A percentile compares a stretch with the other conserved stretches of the same genome.
These are phyloP conservation scores for Aspergillus sp. DNA, from an alignment of 2,329 filamentous ascomycete genomes.

Conservation along the genomic window DNA sequence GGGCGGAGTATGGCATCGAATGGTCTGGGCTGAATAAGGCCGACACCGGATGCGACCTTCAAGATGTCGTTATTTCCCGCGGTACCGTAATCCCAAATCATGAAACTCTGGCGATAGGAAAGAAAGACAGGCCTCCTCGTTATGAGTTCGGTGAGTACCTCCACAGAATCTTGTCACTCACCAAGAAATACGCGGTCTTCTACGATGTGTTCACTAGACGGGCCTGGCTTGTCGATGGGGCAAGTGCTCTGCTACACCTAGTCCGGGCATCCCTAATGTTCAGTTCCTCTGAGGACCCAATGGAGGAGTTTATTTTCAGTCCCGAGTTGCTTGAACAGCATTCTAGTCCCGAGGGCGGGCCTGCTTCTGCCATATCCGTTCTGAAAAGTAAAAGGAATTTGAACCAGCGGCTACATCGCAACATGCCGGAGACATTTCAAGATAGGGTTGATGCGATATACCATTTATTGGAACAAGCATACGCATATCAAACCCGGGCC, in stretches of 20 bases:
- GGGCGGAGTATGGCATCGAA: background rate
- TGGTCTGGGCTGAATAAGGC: background rate
- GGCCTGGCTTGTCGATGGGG: background rate
- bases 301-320: too few species aligned
- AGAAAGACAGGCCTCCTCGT: background rate
- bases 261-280: background rate
- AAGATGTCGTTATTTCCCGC: background rate
- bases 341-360: too few species aligned
- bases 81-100: background rate
- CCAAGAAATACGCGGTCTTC: background rate
- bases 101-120: background rate
- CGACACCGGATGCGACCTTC: background rate
- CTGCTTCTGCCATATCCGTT: too few species aligned
- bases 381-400: too few species aligned
- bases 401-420: too few species aligned
- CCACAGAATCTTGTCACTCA: background rate
- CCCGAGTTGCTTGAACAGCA: too few species aligned
- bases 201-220: background rate
- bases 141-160: background rate
- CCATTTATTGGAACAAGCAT: too few species aligned
- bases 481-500: too few species aligned
- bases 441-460: too few species aligned
- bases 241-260: background rate
- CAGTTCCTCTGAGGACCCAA: too few species aligned
- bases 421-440: too few species aligned